Evolutionary conservation across 768 basidiomycete species (phyloP).

Genomic region (Tephrocybe rancida): DNA sequence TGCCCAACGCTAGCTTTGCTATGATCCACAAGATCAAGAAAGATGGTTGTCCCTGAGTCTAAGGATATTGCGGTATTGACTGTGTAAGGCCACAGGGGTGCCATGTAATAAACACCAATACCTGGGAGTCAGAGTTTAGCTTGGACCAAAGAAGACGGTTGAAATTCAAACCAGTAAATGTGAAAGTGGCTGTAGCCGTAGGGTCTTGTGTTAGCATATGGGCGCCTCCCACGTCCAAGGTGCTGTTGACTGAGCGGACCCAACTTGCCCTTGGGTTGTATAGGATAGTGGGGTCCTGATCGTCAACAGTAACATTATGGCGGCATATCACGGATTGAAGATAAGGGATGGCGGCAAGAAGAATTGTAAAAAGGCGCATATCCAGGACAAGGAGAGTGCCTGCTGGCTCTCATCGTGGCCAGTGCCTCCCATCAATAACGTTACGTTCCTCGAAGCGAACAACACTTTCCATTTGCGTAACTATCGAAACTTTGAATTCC

Average conservation of each 20-base stretch:
- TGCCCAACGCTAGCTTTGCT: slow-evolving; percentile 26
- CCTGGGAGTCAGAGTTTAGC: slow-evolving; percentile 27
- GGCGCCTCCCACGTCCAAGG: slow-evolving; percentile 33
- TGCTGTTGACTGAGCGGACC: slow-evolving; percentile 28
- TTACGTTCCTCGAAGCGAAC: slow-evolving; percentile 1
- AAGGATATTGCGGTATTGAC: slow-evolving; percentile 43
- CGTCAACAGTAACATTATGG: slow-evolving; percentile 35
- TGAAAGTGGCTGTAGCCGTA: slow-evolving; percentile 39
- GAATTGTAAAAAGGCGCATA: slow-evolving; percentile 16
- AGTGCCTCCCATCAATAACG: not conserved
- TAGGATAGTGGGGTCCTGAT: slow-evolving; percentile 29
- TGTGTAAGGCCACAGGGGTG: slow-evolving; percentile 47
- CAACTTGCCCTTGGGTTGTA: slow-evolving; percentile 35
- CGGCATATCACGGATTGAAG: slow-evolving; percentile 18
- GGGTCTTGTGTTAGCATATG: slow-evolving; percentile 27
- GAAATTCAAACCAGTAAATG: slow-evolving; percentile 38
- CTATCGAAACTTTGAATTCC: not conserved
- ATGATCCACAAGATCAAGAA: slow-evolving; percentile 43
- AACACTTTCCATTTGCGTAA: slow-evolving; percentile 11
- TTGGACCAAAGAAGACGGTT: not conserved
- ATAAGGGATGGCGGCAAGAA: slow-evolving; percentile 16
- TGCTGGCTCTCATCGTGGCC: slow-evolving; percentile 5
- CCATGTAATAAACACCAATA: slow-evolving; percentile 43
- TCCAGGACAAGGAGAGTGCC: slow-evolving; percentile 6
- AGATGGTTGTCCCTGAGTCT: slow-evolving; percentile 31